Base-by-base conservation (phyloP, 495 filamentous ascomycete species). In the Penicillium manginii region DNA sequence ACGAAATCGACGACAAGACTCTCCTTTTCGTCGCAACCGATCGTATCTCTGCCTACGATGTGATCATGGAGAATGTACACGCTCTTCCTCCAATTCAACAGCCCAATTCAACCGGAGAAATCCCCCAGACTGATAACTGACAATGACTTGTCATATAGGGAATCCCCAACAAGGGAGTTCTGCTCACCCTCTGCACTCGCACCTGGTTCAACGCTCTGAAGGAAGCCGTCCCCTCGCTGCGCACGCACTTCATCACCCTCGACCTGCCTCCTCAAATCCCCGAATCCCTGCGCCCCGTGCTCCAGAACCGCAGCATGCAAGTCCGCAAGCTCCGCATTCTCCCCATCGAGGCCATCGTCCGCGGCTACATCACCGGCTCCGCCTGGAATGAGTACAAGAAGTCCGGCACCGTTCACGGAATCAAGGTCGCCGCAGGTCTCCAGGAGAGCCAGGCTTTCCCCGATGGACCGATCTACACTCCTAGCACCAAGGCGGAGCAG, bases 11-110 rank as follows among this genome's bases (percentile, higher is more conserved):
- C 70, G 78, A 86, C 21, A 76, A 85, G 53, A 90, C 88, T 2
- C 83, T 97, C 7, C 87, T 97, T 40, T 96, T 98, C 73, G 86
- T 96, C 40, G 87, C 94, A 17, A 89, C 88, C 19, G 93, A 98
- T 73, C 88, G 93, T 60, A 96, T 97, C 76, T 96, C 91, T 53
- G 93, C 93, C 51, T 96, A 90, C 79, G 93, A 97, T 83, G 90
- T 96, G 62, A 84, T 96, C 62, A 87, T 96, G 85, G 79, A 81
- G 67, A 96, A 96, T 82, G 88, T 88, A 77, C 54, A 64, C 15
- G 21, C 17, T 50, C 22, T 26, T 48, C 21, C 18, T 55, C 40
- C 51, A 45, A 53, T 39, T 23, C 54, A 59, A 43, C 40, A 35
- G 19, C 37, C 32, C 50, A 17, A 17, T 43, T 43, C 15, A 17